Conservation (phyloP, 768 basidiomycete species). For the Mycena kentingensis region DNA sequence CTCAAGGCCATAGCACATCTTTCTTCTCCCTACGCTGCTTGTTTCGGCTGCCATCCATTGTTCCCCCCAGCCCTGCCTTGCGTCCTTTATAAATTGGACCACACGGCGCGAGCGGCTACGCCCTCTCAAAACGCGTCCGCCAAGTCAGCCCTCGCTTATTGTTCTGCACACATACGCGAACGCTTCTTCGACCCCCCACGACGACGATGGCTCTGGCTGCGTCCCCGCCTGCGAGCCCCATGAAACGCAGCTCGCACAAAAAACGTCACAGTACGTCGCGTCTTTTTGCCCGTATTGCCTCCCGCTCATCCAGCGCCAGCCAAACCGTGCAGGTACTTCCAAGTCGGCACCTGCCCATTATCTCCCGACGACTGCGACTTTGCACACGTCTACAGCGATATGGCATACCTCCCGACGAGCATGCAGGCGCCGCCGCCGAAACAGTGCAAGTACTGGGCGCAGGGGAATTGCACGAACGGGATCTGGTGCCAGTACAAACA, state of each 20-base stretch:
- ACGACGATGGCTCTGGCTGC: slow-evolving; percentile 12
- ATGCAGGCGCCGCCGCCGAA: slow-evolving; percentile 6
- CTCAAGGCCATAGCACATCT: no score
- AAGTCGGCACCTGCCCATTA: slow-evolving; percentile 16
- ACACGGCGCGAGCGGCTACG: no score
- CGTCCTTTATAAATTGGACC: no score
- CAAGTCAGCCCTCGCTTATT: no score
- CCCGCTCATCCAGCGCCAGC: slow-evolving; percentile 3
- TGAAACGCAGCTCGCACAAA: slow-evolving; percentile 14
- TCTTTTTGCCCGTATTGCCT: background rate
- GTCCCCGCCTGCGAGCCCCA: background rate
- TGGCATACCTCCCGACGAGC: background rate
- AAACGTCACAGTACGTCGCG: slow-evolving; percentile 23
- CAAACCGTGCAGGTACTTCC: slow-evolving; percentile 21
- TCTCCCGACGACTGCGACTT: slow-evolving; percentile 21
- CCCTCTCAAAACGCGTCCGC: no score
- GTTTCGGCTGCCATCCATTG: no score
- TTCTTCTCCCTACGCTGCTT: no score
- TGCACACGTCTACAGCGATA: slow-evolving; percentile 20
- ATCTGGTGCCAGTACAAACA: slow-evolving; percentile 23
- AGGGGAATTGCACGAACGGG: slow-evolving; percentile 20
- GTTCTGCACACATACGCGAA: no score
- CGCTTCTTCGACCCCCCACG: no score
- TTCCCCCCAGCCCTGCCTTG: no score
- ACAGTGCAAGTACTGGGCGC: slow-evolving; percentile 18